A percentile compares a stretch with the other conserved stretches of the same genome.
Conservation (phyloP, 1,284 basidiomycete species). For the Hemileia vastatrix region DNA sequence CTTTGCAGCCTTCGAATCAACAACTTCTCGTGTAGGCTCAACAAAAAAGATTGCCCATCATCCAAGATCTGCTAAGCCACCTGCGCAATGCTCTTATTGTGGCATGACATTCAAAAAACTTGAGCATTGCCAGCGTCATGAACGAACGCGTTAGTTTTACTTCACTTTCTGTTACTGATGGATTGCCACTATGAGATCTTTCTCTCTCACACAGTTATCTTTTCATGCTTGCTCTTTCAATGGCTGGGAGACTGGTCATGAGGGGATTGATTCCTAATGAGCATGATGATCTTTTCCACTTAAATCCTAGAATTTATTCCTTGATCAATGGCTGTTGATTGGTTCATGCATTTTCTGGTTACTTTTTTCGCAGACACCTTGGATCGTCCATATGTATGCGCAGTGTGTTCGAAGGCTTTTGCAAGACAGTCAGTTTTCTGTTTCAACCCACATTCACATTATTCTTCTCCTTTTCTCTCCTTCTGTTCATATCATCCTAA, state of each 20-base stretch:
- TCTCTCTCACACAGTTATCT: not conserved
- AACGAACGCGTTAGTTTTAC: constrained; percentile 17
- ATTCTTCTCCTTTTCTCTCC: not conserved
- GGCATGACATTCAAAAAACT: constrained; percentile 23
- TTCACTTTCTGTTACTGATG: not conserved
- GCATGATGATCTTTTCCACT: too few species aligned
- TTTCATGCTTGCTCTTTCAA: not conserved
- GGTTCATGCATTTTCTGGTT: not conserved
- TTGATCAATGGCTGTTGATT: too few species aligned
- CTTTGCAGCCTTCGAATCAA: too few species aligned
- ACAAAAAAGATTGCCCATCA: not conserved
- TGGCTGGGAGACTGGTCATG: too few species aligned
- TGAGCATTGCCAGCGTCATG: constrained; percentile 22
- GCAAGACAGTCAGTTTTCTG: constrained; percentile 16
- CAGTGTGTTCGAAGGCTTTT: constrained; percentile 20
- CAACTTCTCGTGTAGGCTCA: too few species aligned
- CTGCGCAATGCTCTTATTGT: constrained; percentile 19
- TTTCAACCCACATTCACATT: not conserved
- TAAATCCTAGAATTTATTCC: too few species aligned
- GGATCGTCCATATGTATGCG: constrained; percentile 16
- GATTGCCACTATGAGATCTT: not conserved
- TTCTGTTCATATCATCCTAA: not conserved
- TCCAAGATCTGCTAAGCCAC: constrained; percentile 9
- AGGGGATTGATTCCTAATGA: too few species aligned
- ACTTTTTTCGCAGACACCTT: constrained; percentile 7